Conservation (phyloP, 2,329 filamentous ascomycete species). For the Neobulgaria alba region DNA sequence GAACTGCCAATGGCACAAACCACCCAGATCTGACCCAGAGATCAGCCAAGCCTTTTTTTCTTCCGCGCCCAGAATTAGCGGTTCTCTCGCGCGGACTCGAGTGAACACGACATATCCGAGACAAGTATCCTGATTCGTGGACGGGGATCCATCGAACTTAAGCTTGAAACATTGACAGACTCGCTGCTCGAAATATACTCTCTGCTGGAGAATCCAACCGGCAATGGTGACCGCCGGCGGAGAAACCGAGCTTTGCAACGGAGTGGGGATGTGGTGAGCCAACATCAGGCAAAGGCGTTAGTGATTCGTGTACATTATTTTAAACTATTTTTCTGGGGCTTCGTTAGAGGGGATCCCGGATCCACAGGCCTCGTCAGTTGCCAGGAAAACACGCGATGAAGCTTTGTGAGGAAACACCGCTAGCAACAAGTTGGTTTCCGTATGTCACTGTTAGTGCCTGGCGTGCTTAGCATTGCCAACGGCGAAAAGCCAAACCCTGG, state of each 20-base stretch:
- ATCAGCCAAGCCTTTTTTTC: neutral
- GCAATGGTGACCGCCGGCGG: neutral
- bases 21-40: no score
- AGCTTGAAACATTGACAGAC: neutral
- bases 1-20: no score
- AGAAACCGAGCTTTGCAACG: neutral
- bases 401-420: neutral
- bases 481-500: no score
- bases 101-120: neutral
- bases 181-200: neutral
- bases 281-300: neutral
- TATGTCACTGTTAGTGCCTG: no score
- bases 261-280: neutral
- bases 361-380: constrained; percentile 12
- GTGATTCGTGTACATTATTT: constrained; percentile 4
- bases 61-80: neutral
- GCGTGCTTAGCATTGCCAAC: no score
- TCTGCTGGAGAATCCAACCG: neutral
- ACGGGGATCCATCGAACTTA: no score
- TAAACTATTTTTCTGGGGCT: constrained; percentile 2
- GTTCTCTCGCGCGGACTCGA: neutral
- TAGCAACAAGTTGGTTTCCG: neutral
- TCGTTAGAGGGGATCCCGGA: neutral
- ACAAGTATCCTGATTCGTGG: no score
- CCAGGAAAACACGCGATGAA: neutral